Base-by-base conservation (phyloP, 352 stramenopile species). In the Globisporangium iwayamae region DNA sequence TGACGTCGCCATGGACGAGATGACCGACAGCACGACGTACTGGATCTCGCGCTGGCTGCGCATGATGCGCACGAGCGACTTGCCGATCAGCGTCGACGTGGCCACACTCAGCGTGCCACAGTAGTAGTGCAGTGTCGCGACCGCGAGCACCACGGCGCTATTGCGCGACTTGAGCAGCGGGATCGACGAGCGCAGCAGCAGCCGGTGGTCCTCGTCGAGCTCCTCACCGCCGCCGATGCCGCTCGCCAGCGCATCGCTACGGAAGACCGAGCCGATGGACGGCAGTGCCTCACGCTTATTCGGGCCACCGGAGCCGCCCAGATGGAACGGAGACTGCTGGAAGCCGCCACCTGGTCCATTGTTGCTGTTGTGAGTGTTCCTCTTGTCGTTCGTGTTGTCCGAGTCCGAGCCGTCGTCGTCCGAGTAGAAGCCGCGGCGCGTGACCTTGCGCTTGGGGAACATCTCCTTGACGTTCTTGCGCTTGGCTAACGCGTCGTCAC, bases 141-240 rank as follows among this genome's bases (percentile, higher is more conserved):
- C 96, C 0, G 89, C 86, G n/a, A 99, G 80, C 30, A 99, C 97
- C 13, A 99, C 97, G 11, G 91, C 96, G 32, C 92, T 96, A 75
- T 99, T 99, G 34, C 97, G 81, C 60, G 89, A 98, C 72, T 98
- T 99, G 1, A 99, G 83, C 56, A 99, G 70, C 39, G 97, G 97
- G 53, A 99, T 90, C 18, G 94, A 96, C 20, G 94, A 98, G 47
- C 89, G 87, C n/a, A 99, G 76, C 22, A 99, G 67, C 43, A 99
- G 68, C 16, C 90, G 87, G 74, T 99, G 97, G 78, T 99, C 97
- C 69, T 97, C 83, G 63, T 98, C 91, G 16, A 99, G 75, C 63
- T 98, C 75, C 60, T 94, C 83, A 52, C 74, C 78, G 32, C 79
- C 75, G 45, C 80, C 79, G 65, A 90, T 87, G 25, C 85, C 80